Conservation (phyloP, 345 rosid species). For the Gossypium turneri region DNA sequence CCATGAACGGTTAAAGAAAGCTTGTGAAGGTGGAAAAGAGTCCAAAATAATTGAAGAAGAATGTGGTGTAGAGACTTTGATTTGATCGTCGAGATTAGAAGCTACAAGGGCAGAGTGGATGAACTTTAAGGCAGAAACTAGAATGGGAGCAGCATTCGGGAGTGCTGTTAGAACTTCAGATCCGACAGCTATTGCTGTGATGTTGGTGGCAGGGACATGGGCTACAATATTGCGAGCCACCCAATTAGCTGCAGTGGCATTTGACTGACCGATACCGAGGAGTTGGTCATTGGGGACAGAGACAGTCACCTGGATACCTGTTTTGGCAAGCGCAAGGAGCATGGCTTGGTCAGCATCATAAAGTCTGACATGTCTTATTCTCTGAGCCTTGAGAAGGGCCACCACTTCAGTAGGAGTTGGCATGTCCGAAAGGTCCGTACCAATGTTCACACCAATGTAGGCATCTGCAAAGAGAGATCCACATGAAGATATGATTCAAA, state of each 20-base stretch:
- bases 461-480: constrained; percentile 45
- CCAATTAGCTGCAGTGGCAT: constrained; percentile 98
- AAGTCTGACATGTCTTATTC: constrained; percentile 70
- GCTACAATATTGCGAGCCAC: constrained; percentile 77
- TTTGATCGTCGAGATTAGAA: constrained; percentile 74
- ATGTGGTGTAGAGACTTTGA: constrained; percentile 89
- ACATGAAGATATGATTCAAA: neutral
- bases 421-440: constrained; percentile 84
- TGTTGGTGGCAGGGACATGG: constrained; percentile 89
- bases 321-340: constrained; percentile 83
- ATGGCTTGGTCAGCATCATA: constrained; percentile 78
- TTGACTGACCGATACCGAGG: constrained; percentile 95
- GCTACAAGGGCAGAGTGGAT: constrained; percentile 87
- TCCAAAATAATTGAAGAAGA: constrained; percentile 86
- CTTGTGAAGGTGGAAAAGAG: constrained; percentile 98
- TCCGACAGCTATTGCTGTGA: constrained; percentile 84
- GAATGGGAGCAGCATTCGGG: constrained; percentile 74
- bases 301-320: constrained; percentile 77
- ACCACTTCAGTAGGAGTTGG: constrained; percentile 86
- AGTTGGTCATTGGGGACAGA: constrained; percentile 92
- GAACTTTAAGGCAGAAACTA: constrained; percentile 79
- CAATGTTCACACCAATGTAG: constrained; percentile 81
- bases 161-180: constrained; percentile 73
- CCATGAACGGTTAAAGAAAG: constrained; percentile 93
- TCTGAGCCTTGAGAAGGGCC: constrained; percentile 86